These are phyloP conservation scores for Mollisiaceae sp. DNA, from an alignment of 2,329 filamentous ascomycete species.

Conservation along the genomic window DNA sequence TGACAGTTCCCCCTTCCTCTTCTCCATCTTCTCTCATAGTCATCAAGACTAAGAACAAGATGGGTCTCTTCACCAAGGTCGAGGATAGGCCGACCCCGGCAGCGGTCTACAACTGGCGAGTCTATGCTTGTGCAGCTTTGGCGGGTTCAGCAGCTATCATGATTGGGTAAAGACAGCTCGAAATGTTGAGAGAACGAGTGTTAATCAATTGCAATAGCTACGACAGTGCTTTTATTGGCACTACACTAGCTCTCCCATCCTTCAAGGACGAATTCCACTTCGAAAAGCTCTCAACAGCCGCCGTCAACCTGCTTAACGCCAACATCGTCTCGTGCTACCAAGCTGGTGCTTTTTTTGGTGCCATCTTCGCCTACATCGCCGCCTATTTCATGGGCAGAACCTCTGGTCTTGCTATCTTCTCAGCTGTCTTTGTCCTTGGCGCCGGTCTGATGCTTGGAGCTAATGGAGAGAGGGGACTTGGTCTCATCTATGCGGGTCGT, in stretches of 20 bases:
- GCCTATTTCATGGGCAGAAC: constrained; percentile 72
- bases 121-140: constrained; percentile 58
- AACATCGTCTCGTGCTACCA: constrained; percentile 86
- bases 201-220: constrained; percentile 13
- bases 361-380: constrained; percentile 69
- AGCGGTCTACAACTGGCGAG: constrained; percentile 65
- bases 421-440: constrained; percentile 69
- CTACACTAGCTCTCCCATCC: constrained; percentile 71
- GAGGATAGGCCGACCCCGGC: constrained; percentile 63
- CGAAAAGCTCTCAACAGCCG: constrained; percentile 48
- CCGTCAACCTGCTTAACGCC: constrained; percentile 66
- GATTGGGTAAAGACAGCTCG: constrained; percentile 48
- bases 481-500: constrained; percentile 64
- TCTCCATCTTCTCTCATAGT: background rate
- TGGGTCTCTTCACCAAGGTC: constrained; percentile 54
- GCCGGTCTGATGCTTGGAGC: constrained; percentile 75
- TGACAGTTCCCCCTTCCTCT: constrained; percentile 14
- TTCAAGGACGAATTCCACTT: constrained; percentile 74
- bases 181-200: background rate
- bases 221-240: constrained; percentile 80
- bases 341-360: constrained; percentile 83
- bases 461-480: constrained; percentile 65
- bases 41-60: constrained; percentile 22
- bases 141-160: constrained; percentile 62
- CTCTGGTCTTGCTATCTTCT: constrained; percentile 65